These are phyloP conservation scores for Rhizopogon roseolus DNA, from an alignment of 768 basidiomycete genomes.

Conservation along the genomic window DNA sequence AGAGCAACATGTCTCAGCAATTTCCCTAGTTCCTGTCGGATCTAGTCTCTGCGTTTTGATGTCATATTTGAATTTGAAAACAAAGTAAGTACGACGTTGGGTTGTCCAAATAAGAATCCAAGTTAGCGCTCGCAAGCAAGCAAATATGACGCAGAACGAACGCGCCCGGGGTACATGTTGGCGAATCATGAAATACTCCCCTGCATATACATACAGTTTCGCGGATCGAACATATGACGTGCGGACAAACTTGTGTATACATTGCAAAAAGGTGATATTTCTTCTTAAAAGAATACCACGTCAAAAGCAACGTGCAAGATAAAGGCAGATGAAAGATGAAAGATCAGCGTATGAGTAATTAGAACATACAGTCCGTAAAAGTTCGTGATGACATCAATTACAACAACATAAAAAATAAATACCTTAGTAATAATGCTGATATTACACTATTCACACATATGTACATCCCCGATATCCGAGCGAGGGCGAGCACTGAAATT, in stretches of 20 bases:
- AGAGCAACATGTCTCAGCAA: neutral
- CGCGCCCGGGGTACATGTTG: neutral
- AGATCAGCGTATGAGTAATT: neutral
- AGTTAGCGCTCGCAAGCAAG: neutral
- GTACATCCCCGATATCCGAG: conserved; percentile 6
- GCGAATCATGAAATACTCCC: neutral
- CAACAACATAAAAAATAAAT: neutral
- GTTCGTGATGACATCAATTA: neutral
- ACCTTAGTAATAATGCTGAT: neutral
- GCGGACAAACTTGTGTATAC: too few species aligned
- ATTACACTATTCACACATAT: conserved; percentile 5
- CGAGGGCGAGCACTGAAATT: neutral
- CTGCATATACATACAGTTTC: neutral
- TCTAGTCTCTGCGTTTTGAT: too few species aligned
- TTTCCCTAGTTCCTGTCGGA: neutral
- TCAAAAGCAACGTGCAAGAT: neutral
- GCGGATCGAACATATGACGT: neutral
- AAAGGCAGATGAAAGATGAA: neutral
- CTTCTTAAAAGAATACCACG: neutral
- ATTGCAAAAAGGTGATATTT: neutral
- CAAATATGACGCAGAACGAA: neutral
- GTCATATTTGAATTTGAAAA: too few species aligned
- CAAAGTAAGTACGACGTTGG: too few species aligned
- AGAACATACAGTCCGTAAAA: neutral
- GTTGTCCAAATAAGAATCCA: neutral